Evolutionary conservation across 2,329 filamentous ascomycete species (phyloP).

Genomic region (Alternaria ethzedia): DNA sequence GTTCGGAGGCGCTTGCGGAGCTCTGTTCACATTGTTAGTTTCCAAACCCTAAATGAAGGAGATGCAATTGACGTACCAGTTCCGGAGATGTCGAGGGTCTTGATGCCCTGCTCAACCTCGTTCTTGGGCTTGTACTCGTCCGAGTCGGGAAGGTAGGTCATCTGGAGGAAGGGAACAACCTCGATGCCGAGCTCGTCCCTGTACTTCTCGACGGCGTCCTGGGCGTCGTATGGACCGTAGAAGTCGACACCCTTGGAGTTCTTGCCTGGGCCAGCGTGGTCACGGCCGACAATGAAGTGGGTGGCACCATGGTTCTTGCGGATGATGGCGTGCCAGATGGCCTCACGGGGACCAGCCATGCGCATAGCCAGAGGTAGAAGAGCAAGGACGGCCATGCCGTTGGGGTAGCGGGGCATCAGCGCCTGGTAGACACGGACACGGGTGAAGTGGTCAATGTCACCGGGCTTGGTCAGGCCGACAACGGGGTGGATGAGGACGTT

Average conservation of each 20-base stretch:
- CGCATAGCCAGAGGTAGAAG: conserved; percentile 97
- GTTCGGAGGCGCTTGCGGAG: conserved; percentile 89
- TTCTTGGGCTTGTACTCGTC: conserved; percentile 97
- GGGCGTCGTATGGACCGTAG: conserved; percentile 97
- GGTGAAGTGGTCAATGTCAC: conserved; percentile 99
- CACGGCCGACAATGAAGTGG: conserved; percentile 98
- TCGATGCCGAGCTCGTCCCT: conserved; percentile 95
- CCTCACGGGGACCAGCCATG: conserved; percentile 97
- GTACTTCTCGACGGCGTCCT: conserved; percentile 96
- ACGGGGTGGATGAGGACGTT: conserved; percentile 99
- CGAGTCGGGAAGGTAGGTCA: conserved; percentile 96
- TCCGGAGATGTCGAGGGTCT: conserved; percentile 68
- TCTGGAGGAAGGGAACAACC: conserved; percentile 99
- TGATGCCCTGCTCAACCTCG: conserved; percentile 81
- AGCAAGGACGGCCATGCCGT: conserved; percentile 97
- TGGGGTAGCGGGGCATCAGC: conserved; percentile 93
- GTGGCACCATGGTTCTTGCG: conserved; percentile 99
- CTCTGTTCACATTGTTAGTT: conserved; percentile 57
- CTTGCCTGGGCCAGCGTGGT: conserved; percentile 97
- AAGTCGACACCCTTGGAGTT: conserved; percentile 97
- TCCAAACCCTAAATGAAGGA: background rate
- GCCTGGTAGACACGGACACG: conserved; percentile 99
- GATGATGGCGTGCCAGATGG: conserved; percentile 99
- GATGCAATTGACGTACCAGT: conserved; percentile 45
- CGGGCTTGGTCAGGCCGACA: conserved; percentile 97